Evolutionary conservation across 106 monocot species (phyloP).

Genomic region (Alisma plantagoaquatica): DNA sequence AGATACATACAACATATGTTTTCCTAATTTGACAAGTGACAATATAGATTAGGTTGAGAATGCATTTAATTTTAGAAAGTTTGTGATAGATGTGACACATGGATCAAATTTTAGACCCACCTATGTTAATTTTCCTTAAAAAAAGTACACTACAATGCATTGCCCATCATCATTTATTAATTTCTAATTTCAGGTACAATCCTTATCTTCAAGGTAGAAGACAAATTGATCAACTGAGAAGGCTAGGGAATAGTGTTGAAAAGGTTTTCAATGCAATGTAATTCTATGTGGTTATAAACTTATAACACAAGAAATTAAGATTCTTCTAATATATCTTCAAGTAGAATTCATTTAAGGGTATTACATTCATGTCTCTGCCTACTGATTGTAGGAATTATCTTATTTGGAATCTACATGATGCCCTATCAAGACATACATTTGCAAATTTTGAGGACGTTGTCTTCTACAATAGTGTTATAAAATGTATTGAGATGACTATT

Average conservation of each 20-base stretch:
- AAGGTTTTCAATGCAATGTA: conserved; percentile 86
- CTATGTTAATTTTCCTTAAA: too few relatives aligned
- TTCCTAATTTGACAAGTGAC: too few relatives aligned
- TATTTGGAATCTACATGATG: conserved; percentile 97
- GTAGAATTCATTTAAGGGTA: conserved; percentile 99
- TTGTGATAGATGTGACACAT: too few relatives aligned
- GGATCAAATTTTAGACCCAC: too few relatives aligned
- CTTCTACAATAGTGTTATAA: conserved; percentile 63
- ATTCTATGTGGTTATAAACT: too few relatives aligned
- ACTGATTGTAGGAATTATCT: conserved; percentile 98
- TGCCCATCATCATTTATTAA: too few relatives aligned
- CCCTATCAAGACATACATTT: conserved; percentile 93
- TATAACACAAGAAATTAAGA: too few relatives aligned
- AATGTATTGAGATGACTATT: conserved; percentile 99
- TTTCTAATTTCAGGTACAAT: conserved; percentile 56
- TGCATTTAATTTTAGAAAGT: too few relatives aligned
- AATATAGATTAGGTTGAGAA: too few relatives aligned
- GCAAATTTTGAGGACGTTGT: conserved; percentile 94
- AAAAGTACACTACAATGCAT: too few relatives aligned
- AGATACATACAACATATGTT: too few relatives aligned
- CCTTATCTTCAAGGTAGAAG: conserved; percentile 99
- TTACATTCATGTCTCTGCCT: conserved; percentile 97
- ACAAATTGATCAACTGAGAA: conserved; percentile 93
- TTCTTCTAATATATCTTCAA: conserved; percentile 46
- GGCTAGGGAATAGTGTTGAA: conserved; percentile 97